Conservation (phyloP, 176 grass and related monocot genomes). For the Avena insularis region DNA sequence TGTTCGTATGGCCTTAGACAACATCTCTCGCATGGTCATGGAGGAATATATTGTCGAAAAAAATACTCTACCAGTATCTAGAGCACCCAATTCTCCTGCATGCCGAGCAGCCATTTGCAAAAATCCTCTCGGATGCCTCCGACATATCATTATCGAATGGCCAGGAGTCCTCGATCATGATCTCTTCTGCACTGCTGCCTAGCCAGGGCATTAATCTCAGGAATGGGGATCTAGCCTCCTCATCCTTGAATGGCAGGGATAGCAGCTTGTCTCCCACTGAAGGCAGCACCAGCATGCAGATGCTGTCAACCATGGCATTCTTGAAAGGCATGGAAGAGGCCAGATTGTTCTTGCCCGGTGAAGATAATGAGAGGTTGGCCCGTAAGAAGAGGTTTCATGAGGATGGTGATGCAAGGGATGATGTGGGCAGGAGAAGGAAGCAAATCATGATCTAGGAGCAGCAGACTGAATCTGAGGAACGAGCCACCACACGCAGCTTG, state of each 20-base stretch:
- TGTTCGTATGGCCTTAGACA: neutral
- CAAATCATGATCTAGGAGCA: neutral
- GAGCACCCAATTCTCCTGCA: constrained; percentile 32
- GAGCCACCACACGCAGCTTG: constrained; percentile 29
- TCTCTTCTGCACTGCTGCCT: neutral
- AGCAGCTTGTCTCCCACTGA: neutral
- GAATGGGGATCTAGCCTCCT: too few species aligned
- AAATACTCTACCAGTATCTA: constrained; percentile 17
- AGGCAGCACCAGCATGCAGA: neutral
- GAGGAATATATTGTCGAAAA: constrained; percentile 35
- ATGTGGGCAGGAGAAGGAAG: constrained; percentile 46
- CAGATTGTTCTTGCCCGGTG: constrained; percentile 51
- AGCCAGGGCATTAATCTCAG: too few species aligned
- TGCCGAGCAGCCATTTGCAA: constrained; percentile 23
- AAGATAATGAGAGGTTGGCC: constrained; percentile 22
- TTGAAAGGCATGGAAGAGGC: constrained; percentile 49
- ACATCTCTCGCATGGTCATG: constrained; percentile 36
- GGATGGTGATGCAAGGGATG: constrained; percentile 29
- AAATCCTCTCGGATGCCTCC: constrained; percentile 18
- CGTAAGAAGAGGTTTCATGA: constrained; percentile 39
- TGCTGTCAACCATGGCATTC: neutral
- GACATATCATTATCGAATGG: neutral
- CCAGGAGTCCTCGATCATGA: neutral
- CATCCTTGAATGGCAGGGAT: too few species aligned
- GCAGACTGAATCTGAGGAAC: neutral